These are phyloP conservation scores for Santalum album DNA, from an alignment of 164 flowering plant species.

Conservation along the genomic window DNA sequence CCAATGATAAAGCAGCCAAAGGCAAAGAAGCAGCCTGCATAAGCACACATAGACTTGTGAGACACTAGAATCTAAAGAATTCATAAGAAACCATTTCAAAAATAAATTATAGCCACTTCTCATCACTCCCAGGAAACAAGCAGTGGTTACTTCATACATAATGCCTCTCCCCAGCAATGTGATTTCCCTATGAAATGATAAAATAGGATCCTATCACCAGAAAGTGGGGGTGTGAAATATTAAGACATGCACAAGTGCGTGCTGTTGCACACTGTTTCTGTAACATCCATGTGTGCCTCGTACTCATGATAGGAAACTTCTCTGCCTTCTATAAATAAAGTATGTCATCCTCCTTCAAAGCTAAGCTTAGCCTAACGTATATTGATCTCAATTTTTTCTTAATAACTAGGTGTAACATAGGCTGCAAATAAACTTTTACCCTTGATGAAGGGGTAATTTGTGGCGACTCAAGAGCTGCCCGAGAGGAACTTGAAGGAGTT, in stretches of 20 bases:
- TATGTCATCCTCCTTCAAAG: background rate
- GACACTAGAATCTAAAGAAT: background rate
- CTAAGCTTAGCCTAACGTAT: too few species aligned
- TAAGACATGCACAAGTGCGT: too few species aligned
- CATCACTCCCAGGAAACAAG: background rate
- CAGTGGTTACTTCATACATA: background rate
- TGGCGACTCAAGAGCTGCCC: constrained; percentile 37
- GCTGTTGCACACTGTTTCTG: too few species aligned
- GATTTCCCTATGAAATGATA: too few species aligned
- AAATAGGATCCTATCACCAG: too few species aligned
- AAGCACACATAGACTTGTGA: constrained; percentile 5
- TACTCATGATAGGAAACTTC: too few species aligned
- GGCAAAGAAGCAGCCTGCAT: constrained; percentile 45
- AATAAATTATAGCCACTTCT: background rate
- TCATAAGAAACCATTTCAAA: background rate
- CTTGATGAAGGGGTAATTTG: constrained; percentile 23
- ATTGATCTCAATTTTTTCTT: too few species aligned
- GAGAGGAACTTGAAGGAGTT: constrained; percentile 30
- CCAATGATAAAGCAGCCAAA: constrained; percentile 17
- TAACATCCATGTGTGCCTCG: too few species aligned
- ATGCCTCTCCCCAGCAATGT: too few species aligned
- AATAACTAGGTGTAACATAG: background rate
- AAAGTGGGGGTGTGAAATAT: too few species aligned
- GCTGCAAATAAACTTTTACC: constrained; percentile 25
- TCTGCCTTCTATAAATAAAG: background rate